A percentile compares a stretch with the other conserved stretches of the same genome.
These are phyloP conservation scores for Falciphora oryzae DNA, from an alignment of 2,329 filamentous ascomycete genomes.

Conservation along the genomic window DNA sequence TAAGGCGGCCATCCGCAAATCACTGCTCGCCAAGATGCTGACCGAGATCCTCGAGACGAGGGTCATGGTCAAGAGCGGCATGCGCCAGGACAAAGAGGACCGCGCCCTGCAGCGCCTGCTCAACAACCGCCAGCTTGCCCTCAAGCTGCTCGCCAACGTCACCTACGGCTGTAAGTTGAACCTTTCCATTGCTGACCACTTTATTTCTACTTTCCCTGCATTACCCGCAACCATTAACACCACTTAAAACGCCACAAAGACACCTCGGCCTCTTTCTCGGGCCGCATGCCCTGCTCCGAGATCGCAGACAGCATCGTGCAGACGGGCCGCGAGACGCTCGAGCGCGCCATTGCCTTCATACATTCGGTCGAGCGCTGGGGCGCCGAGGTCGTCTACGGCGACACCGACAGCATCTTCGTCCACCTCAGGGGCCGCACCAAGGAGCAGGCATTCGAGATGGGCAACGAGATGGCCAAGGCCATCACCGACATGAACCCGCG, in stretches of 20 bases:
- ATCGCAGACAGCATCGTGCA: slow-evolving; percentile 98
- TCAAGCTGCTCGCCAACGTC: slow-evolving; percentile 97
- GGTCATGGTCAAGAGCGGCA: slow-evolving; percentile 95
- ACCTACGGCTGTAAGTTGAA: slow-evolving; percentile 92
- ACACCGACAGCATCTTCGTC: slow-evolving; percentile 93
- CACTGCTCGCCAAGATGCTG: slow-evolving; percentile 91
- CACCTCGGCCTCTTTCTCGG: slow-evolving; percentile 93
- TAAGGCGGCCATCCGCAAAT: slow-evolving; percentile 79
- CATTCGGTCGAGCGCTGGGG: slow-evolving; percentile 84
- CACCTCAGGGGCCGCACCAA: slow-evolving; percentile 81
- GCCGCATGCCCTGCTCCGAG: slow-evolving; percentile 95
- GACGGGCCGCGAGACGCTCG: slow-evolving; percentile 87
- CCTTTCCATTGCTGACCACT: no score
- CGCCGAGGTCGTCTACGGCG: slow-evolving; percentile 95
- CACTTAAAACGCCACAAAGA: no score
- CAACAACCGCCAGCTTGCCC: slow-evolving; percentile 87
- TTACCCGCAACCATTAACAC: no score
- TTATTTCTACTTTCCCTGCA: no score
- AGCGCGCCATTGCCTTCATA: slow-evolving; percentile 87
- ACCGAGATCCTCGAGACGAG: slow-evolving; percentile 92
- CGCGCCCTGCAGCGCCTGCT: slow-evolving; percentile 77
- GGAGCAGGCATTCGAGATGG: slow-evolving; percentile 86
- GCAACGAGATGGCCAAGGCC: slow-evolving; percentile 81
- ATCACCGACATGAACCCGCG: slow-evolving; percentile 87
- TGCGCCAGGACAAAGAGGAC: slow-evolving; percentile 91